Base-by-base conservation (phyloP, 2,329 filamentous ascomycete genomes). In the Zymoseptoria brevis region DNA sequence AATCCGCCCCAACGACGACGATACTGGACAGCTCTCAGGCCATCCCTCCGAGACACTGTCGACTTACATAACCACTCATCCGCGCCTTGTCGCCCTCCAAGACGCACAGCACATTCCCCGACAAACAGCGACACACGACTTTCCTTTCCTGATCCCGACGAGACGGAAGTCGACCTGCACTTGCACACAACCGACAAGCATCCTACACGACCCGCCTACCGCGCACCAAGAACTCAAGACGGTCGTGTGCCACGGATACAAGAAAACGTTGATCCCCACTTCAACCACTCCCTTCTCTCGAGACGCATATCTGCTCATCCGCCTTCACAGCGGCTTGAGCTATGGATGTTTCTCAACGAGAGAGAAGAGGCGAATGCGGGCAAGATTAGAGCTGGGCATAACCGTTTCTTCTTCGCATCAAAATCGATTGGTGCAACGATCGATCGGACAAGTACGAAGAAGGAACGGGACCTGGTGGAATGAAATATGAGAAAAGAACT, bases 11-110 rank as follows among this genome's bases (percentile, higher is more conserved):
- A 16, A 6, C 7, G 13, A 45, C 35, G 13, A n/a, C 35, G 16
- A 11, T 4, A n/a, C 7, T 45, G 35, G 35, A n/a, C 13, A n/a
- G 2, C 7, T 45, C 35, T 7, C 35, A n/a, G 35, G 16, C 35
- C 16, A 16, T 6, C 35, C 3, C 16, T n/a, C 35, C 7, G 35
- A 16, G 35, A n/a, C 4, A 13, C 4, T 16, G 35, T 41, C 11
- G 13, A 41, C 35, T 16, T 41, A 16, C 35, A 41, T 13, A 41
- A 41, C 35, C 5, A 16, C 35, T n/a, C 35, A 19, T 24, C 57
- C 55, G 48, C 61, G 54, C 62, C 62, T 60, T 65, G 65, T 57
- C 64, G 66, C 57, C 60, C 62, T 60, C 63, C 63, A 59, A 62
- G 61, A 62, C 55, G 57, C 52, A 54, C 13, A 45, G 35, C 35